phyloP scores from a whole-genome alignment of 2,329 filamentous ascomycete species.

The Phaeosphaeriaceae sp. region DNA sequence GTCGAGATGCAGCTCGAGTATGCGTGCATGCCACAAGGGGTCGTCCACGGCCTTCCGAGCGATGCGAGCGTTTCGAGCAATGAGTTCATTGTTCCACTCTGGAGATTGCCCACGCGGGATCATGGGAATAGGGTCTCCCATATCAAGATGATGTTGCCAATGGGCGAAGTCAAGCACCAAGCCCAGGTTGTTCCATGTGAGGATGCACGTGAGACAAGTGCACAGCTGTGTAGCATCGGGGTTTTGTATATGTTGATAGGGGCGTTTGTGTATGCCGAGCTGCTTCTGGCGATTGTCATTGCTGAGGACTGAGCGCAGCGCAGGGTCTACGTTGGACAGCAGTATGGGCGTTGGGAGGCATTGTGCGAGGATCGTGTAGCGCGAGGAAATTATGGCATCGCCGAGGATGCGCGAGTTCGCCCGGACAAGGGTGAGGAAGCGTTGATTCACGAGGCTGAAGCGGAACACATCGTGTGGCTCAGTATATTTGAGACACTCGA shows the following conservation, averaged over 20 bases:
- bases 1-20: constrained; percentile 58
- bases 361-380: constrained; percentile 59
- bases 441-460: constrained; percentile 53
- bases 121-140: constrained; percentile 60
- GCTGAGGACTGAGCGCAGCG: constrained; percentile 48
- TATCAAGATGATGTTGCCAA: constrained; percentile 62
- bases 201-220: constrained; percentile 63
- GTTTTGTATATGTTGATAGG: constrained; percentile 60
- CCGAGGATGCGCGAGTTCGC: constrained; percentile 55
- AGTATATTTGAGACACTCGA: constrained; percentile 57
- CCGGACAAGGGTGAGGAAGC: constrained; percentile 54
- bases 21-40: constrained; percentile 59
- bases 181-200: constrained; percentile 64
- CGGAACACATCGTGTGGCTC: constrained; percentile 60
- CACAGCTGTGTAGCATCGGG: constrained; percentile 59
- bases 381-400: constrained; percentile 51
- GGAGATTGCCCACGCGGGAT: constrained; percentile 57
- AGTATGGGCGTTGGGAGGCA: constrained; percentile 61
- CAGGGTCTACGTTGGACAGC: constrained; percentile 50
- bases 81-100: constrained; percentile 59
- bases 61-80: constrained; percentile 52
- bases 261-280: constrained; percentile 56
- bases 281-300: constrained; percentile 52
- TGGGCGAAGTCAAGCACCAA: constrained; percentile 63
- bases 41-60: constrained; percentile 56